Conservation (phyloP, 1,139 yeast species). For the Sugiyamaella sp. region DNA sequence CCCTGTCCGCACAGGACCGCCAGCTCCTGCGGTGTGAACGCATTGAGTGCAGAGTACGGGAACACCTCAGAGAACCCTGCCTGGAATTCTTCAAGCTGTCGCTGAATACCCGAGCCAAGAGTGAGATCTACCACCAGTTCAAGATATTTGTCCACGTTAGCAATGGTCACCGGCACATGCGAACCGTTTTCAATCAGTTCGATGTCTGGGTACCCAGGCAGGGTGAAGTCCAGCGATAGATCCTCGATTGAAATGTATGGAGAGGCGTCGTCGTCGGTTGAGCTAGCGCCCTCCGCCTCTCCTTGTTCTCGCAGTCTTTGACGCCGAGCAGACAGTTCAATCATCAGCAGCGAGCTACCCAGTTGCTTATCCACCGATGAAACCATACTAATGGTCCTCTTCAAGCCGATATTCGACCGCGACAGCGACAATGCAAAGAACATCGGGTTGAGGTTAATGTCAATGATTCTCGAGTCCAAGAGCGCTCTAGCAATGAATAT, state of each 20-base stretch:
- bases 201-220: conserved; percentile 76
- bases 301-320: conserved; percentile 24
- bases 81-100: conserved; percentile 70
- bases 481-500: conserved; percentile 84
- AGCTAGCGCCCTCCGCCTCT: too few species aligned
- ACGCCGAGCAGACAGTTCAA: conserved; percentile 44
- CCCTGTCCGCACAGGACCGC: conserved; percentile 70
- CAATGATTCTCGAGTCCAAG: conserved; percentile 83
- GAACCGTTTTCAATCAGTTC: conserved; percentile 63
- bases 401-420: conserved; percentile 21
- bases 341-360: conserved; percentile 60
- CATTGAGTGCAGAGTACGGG: conserved; percentile 70
- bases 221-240: conserved; percentile 62
- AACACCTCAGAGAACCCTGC: conserved; percentile 84
- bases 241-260: conserved; percentile 54
- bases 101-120: conserved; percentile 62
- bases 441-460: conserved; percentile 71
- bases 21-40: conserved; percentile 76
- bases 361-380: conserved; percentile 58
- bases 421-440: conserved; percentile 53
- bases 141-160: conserved; percentile 64
- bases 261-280: too few species aligned
- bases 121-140: conserved; percentile 61
- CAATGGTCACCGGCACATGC: conserved; percentile 51
- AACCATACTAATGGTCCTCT: conserved; percentile 50